Evolutionary conservation across 129 eudicot species (phyloP).

Genomic region (Flaveria linearis): DNA sequence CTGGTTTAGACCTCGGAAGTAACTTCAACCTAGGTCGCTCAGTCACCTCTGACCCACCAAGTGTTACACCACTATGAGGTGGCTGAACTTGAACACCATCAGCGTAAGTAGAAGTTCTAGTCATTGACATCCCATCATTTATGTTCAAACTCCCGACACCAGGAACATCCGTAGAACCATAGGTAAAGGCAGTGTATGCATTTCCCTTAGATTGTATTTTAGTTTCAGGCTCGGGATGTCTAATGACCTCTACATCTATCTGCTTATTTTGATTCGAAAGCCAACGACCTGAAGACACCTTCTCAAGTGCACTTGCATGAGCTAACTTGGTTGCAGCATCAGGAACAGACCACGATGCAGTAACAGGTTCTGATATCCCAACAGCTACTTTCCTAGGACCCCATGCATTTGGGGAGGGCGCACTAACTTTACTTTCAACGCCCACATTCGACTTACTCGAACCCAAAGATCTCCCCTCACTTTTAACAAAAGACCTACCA

Average conservation of each 20-base stretch:
- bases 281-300: constrained; percentile 95
- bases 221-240: constrained; percentile 48
- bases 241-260: constrained; percentile 64
- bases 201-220: constrained; percentile 38
- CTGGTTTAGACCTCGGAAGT: constrained; percentile 80
- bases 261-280: constrained; percentile 63
- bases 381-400: constrained; percentile 58
- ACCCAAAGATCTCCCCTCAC: constrained; percentile 38
- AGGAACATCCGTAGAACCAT: constrained; percentile 33
- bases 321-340: constrained; percentile 78
- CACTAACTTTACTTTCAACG: constrained; percentile 39
- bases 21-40: constrained; percentile 85
- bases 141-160: constrained; percentile 40
- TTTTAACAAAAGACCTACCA: constrained; percentile 18
- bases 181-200: constrained; percentile 24
- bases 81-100: constrained; percentile 39
- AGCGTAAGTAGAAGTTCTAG: constrained; percentile 19
- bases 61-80: constrained; percentile 26
- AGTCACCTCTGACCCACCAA: constrained; percentile 35
- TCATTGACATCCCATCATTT: constrained; percentile 37
- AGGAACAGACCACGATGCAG: constrained; percentile 61
- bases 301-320: constrained; percentile 93
- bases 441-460: constrained; percentile 34
- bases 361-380: constrained; percentile 42
- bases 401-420: constrained; percentile 74